These are phyloP conservation scores for Deinandra increscens DNA, from an alignment of 129 eudicot genomes.

Conservation along the genomic window DNA sequence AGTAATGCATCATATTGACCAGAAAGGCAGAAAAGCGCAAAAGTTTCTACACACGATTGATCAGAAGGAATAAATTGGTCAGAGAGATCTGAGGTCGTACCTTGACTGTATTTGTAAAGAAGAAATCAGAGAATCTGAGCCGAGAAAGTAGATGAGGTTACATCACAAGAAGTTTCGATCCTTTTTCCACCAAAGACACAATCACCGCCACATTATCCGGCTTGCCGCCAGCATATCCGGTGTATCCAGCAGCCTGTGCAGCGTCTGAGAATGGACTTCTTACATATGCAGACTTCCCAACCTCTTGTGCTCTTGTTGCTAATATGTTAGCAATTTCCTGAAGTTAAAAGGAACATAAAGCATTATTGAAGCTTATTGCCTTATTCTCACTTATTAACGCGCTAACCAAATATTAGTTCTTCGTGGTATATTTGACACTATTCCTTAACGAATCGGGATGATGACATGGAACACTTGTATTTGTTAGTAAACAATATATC, in stretches of 20 bases:
- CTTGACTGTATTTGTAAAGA: slow-evolving; percentile 25
- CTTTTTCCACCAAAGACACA: slow-evolving; percentile 65
- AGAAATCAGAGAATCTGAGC: slow-evolving; percentile 20
- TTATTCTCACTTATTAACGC: neutral
- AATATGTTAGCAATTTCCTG: slow-evolving; percentile 75
- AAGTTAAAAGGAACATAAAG: neutral
- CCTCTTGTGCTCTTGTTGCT: slow-evolving; percentile 76
- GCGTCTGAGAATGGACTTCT: slow-evolving; percentile 88
- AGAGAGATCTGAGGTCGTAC: slow-evolving; percentile 10
- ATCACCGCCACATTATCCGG: slow-evolving; percentile 82
- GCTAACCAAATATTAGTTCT: neutral
- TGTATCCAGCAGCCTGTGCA: slow-evolving; percentile 80
- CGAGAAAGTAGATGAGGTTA: slow-evolving; percentile 4
- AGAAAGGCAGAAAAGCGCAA: neutral
- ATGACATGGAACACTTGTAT: neutral
- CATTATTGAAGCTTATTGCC: neutral
- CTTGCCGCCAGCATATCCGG: slow-evolving; percentile 73
- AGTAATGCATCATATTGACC: neutral
- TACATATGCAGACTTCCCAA: slow-evolving; percentile 50
- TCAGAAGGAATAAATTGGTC: neutral
- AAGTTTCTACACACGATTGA: neutral
- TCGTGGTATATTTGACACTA: neutral
- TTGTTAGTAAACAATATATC: neutral
- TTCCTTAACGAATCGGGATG: neutral
- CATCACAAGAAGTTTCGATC: slow-evolving; percentile 9